These are phyloP conservation scores for Pseudocercospora crystallina DNA, from an alignment of 2,329 filamentous ascomycete genomes.

Conservation along the genomic window DNA sequence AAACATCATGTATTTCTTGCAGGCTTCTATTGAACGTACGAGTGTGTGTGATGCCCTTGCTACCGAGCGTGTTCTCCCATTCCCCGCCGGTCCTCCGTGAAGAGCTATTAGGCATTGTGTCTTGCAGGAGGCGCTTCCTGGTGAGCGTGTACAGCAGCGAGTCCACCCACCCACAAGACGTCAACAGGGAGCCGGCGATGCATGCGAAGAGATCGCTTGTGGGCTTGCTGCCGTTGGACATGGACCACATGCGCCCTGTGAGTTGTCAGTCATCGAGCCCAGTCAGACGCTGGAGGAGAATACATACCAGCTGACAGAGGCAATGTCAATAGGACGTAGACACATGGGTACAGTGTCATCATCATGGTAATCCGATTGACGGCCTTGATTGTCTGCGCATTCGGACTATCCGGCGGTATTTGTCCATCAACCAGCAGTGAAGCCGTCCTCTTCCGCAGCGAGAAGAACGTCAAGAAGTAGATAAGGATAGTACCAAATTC, in stretches of 20 bases:
- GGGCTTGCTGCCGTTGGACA: slow-evolving; percentile 49
- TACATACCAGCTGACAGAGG: slow-evolving; percentile 56
- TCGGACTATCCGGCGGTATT: slow-evolving; percentile 18
- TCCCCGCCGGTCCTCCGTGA: slow-evolving; percentile 12
- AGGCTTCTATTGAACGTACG: slow-evolving; percentile 6
- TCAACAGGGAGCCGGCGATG: slow-evolving; percentile 56
- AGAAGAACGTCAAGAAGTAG: slow-evolving; percentile 43
- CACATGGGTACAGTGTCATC: slow-evolving; percentile 66
- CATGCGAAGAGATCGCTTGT: slow-evolving; percentile 46
- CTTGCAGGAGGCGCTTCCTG: slow-evolving; percentile 54
- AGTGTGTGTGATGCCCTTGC: slow-evolving; percentile 31
- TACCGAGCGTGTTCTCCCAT: slow-evolving; percentile 20
- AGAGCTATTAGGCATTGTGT: slow-evolving; percentile 29
- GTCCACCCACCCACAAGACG: slow-evolving; percentile 60
- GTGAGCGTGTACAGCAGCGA: slow-evolving; percentile 60
- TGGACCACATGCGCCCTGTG: slow-evolving; percentile 60
- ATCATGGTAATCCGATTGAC: slow-evolving; percentile 52
- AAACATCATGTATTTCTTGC: too few relatives aligned
- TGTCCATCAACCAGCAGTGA: slow-evolving; percentile 19
- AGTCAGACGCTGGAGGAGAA: not conserved
- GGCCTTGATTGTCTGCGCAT: slow-evolving; percentile 26
- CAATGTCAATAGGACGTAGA: slow-evolving; percentile 68
- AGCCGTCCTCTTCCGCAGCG: slow-evolving; percentile 31
- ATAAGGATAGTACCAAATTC: slow-evolving; percentile 54
- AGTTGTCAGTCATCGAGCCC: not conserved